phyloP scores from a whole-genome alignment of 441 rosid species.

The Raphanus hybrid region DNA sequence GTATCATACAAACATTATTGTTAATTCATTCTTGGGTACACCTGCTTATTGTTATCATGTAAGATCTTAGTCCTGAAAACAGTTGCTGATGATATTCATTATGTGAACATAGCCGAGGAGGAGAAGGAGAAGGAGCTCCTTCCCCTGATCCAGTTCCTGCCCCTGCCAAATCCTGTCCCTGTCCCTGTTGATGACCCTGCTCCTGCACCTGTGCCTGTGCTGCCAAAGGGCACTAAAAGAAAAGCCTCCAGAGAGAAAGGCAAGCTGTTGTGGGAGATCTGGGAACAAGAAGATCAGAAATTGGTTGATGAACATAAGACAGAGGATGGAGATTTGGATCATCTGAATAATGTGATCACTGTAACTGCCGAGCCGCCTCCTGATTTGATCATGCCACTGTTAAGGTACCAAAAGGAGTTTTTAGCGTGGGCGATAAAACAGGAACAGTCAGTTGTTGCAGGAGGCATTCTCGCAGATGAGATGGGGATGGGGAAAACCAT shows the following conservation, averaged over 20 bases:
- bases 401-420: conserved; percentile 97
- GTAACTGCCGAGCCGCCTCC: conserved; percentile 74
- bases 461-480: conserved; percentile 99
- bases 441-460: conserved; percentile 72
- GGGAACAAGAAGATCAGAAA: conserved; percentile 71
- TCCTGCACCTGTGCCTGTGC: conserved; percentile 19
- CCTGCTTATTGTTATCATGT: neutral
- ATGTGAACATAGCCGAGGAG: conserved; percentile 43
- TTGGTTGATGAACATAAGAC: conserved; percentile 70
- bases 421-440: conserved; percentile 92
- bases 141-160: neutral
- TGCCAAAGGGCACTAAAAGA: conserved; percentile 39
- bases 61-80: neutral
- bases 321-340: conserved; percentile 63
- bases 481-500: conserved; percentile 99
- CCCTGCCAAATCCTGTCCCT: conserved; percentile 13
- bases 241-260: conserved; percentile 42
- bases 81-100: conserved; percentile 17
- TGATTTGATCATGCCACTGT: conserved; percentile 69
- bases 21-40: neutral
- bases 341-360: conserved; percentile 49
- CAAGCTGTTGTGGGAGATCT: conserved; percentile 67
- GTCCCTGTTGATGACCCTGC: conserved; percentile 1
- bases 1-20: neutral
- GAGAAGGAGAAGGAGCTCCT: conserved; percentile 19